Conservation (phyloP, 371 early-diverging fungal species). For the Ordospora pajunii region DNA sequence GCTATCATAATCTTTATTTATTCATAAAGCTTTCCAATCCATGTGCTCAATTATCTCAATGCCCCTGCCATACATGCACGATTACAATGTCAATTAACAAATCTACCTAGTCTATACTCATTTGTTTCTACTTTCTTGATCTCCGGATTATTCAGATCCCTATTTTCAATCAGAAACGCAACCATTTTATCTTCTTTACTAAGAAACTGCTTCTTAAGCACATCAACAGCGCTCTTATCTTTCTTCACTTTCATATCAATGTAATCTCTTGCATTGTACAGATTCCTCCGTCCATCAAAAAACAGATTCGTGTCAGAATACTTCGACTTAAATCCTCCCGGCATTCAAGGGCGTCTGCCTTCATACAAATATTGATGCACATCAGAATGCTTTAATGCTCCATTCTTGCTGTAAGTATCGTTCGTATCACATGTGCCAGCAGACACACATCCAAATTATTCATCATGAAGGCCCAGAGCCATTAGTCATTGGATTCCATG, state of each 20-base stretch:
- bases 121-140: slow-evolving; percentile 5
- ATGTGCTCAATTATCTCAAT: not conserved
- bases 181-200: slow-evolving; percentile 10
- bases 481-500: too few relatives aligned
- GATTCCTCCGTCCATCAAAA: not conserved
- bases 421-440: too few relatives aligned
- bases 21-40: not conserved
- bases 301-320: not conserved
- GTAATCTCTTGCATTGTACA: not conserved
- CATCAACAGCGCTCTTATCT: not conserved
- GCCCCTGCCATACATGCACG: not conserved
- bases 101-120: not conserved
- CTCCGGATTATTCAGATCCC: not conserved
- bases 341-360: not conserved
- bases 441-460: too few relatives aligned
- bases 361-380: too few relatives aligned
- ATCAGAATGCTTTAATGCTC: too few relatives aligned
- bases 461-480: too few relatives aligned
- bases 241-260: not conserved
- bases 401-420: too few relatives aligned
- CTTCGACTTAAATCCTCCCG: not conserved
- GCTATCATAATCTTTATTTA: not conserved
- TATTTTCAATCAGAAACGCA: not conserved
- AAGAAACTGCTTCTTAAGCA: not conserved
- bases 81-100: not conserved